Base-by-base conservation (phyloP, 2,329 filamentous ascomycete genomes). In the Xylariaceae sp. region DNA sequence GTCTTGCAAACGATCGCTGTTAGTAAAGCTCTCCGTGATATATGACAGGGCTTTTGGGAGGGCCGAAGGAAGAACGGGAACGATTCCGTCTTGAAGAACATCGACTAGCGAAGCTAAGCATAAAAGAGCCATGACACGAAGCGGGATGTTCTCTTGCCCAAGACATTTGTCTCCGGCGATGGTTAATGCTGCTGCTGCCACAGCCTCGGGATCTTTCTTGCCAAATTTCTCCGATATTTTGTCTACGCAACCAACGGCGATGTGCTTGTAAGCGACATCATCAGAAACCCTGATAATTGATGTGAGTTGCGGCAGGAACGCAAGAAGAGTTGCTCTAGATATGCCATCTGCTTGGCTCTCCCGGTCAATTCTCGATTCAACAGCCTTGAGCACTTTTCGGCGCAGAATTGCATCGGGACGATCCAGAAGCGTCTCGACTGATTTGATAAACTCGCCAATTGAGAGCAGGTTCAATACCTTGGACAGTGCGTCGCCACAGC, bases 181-280 rank as follows among this genome's bases (percentile, higher is more conserved):
- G 1, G 87, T 87, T 53, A 84, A 77, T 5, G 91, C 90, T 5
- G 91, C 88, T 5, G 82, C 81, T 22, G 88, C 79, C 42, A 96
- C 88, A 42, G 84, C 86, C 60, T 88, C 83, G 1, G 88, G 78
- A 64, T 96, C 89, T 69, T 92, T 95, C 76, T 94, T 95, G 60
- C 94, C 95, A 68, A 96, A 97, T 69, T 93, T 93, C 71, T 97
- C 92, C 2, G 89, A 83, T 57, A 99, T 95, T 69, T 90, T 89
- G 72, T 97, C 92, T 42, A 97, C 87, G 62, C 93, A 97, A 34
- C 86, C 85, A 56, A 99, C 86, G 1, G 92, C 89, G 11, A 89
- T 90, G 63, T 91, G 87, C 71, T 93, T 91, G 68, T 94, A 87
- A 28, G 84, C 78, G 48, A 87, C 81, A 59, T 94, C 86, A 31